Conservation (phyloP, 495 filamentous ascomycete species). For the Parachaetomium inaequale region DNA sequence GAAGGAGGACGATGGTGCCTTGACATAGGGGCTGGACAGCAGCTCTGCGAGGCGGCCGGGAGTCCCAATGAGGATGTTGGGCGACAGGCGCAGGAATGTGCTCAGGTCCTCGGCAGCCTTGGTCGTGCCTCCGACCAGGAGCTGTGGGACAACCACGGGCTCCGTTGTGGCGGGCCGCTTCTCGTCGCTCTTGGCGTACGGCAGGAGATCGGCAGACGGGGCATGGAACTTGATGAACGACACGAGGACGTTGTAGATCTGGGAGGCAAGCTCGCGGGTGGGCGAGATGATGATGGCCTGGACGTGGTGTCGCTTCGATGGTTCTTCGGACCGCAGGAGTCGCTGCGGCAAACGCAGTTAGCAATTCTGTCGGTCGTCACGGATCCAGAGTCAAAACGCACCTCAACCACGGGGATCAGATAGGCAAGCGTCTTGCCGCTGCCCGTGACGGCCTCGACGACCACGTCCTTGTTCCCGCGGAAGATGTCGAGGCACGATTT, state of each 20-base stretch:
- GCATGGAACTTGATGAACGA: constrained; percentile 78
- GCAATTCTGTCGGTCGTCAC: background rate
- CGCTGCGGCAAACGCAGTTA: constrained; percentile 35
- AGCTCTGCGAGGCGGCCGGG: constrained; percentile 87
- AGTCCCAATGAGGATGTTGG: constrained; percentile 83
- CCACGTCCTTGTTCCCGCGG: constrained; percentile 90
- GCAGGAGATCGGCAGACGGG: constrained; percentile 63
- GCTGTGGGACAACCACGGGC: constrained; percentile 71
- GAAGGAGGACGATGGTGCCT: constrained; percentile 82
- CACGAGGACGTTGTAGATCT: constrained; percentile 80
- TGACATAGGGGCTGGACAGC: constrained; percentile 84
- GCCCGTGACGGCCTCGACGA: constrained; percentile 95
- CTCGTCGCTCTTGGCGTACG: constrained; percentile 45
- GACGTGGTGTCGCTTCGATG: constrained; percentile 82
- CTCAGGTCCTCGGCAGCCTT: constrained; percentile 82
- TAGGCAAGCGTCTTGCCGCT: constrained; percentile 94
- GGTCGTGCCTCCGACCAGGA: constrained; percentile 79
- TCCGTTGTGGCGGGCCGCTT: constrained; percentile 48
- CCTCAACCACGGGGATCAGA: constrained; percentile 80
- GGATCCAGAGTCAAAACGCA: background rate
- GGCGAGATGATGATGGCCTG: constrained; percentile 88
- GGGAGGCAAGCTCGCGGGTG: constrained; percentile 85
- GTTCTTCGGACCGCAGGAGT: constrained; percentile 65
- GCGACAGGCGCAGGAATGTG: constrained; percentile 69
- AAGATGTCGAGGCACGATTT: constrained; percentile 91